phyloP scores from a whole-genome alignment of 257 asterid genomes.

The Jasminum sambac region DNA sequence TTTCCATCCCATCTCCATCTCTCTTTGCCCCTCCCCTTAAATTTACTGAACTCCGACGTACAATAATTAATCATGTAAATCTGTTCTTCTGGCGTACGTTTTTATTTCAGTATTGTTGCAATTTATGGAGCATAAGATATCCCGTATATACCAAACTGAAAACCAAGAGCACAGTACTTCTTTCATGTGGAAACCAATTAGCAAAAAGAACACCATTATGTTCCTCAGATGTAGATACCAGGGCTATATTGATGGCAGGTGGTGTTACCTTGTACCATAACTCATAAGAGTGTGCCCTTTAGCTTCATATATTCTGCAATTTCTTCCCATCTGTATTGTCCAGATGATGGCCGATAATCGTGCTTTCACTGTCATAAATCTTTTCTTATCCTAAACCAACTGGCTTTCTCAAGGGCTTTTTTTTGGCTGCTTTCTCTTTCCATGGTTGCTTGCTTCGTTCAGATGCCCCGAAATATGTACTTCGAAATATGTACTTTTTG shows the following conservation, averaged over 20 bases:
- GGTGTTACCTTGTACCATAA: background rate
- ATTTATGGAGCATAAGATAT: background rate
- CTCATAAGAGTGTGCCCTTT: background rate
- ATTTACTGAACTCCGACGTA: background rate
- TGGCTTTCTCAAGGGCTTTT: background rate
- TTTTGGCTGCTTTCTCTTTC: background rate
- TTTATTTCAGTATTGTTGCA: background rate
- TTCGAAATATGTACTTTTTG: background rate
- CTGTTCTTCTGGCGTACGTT: background rate
- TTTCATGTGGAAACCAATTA: background rate
- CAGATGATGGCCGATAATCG: background rate
- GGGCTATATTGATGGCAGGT: background rate
- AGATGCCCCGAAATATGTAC: background rate
- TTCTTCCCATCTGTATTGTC: background rate
- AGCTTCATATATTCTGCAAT: conserved; percentile 1
- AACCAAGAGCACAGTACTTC: background rate
- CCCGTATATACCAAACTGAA: background rate
- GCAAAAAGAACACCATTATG: background rate
- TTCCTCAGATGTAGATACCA: background rate
- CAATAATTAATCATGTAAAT: background rate
- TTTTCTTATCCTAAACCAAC: background rate
- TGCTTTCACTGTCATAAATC: background rate
- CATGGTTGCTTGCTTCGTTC: background rate
- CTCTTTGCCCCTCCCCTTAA: background rate
- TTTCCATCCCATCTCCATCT: background rate